A percentile compares a stretch with the other conserved stretches of the same genome.
phyloP scores from a whole-genome alignment of 2,329 filamentous ascomycete species.

The Tolypocladium pustulatum region DNA sequence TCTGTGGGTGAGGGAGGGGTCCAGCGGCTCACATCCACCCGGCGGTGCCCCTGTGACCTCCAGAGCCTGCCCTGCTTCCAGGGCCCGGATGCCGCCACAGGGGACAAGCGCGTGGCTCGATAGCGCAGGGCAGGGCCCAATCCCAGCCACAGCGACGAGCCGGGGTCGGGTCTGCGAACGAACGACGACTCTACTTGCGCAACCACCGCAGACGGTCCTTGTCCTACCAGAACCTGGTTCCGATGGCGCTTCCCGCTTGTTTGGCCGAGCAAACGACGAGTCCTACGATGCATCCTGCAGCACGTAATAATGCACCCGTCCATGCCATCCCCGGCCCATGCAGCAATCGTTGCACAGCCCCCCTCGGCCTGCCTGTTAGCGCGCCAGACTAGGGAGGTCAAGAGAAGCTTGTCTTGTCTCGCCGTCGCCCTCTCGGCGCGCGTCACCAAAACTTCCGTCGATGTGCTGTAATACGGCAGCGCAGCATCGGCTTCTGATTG shows the following conservation, averaged over 20 bases:
- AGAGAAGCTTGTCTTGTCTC: background rate
- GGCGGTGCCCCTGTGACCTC: background rate
- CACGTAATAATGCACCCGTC: background rate
- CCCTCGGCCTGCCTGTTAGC: background rate
- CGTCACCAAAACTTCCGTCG: background rate
- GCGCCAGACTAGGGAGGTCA: background rate
- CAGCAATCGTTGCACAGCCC: background rate
- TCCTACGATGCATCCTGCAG: no score
- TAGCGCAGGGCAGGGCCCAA: background rate
- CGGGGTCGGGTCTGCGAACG: no score
- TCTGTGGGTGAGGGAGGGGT: background rate
- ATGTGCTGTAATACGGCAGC: background rate
- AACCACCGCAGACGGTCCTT: no score
- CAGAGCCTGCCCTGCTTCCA: background rate
- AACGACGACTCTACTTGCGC: no score
- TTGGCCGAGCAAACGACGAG: background rate
- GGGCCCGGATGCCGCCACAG: background rate
- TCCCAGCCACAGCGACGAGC: no score
- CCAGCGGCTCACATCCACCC: background rate
- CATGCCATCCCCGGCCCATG: background rate
- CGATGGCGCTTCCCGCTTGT: background rate
- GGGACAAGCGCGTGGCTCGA: background rate
- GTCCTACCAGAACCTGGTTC: no score
- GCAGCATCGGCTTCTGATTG: background rate
- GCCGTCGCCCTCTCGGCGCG: background rate